These are phyloP conservation scores for Anthracocystis walkeri DNA, from an alignment of 1,284 basidiomycete species.

Conservation along the genomic window DNA sequence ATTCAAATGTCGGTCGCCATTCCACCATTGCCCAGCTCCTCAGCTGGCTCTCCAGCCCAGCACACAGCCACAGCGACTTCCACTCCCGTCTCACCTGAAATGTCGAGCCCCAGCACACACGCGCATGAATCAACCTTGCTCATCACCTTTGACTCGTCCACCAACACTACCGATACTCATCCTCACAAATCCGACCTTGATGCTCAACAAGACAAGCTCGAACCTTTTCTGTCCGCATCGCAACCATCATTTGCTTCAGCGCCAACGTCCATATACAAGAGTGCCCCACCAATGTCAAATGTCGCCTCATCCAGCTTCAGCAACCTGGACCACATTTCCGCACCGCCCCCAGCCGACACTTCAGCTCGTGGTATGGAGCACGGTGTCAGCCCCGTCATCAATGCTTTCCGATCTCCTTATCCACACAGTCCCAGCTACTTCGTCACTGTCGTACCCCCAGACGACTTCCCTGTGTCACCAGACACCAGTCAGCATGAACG, in stretches of 20 bases:
- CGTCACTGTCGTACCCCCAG: constrained; percentile 57
- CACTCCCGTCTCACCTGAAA: constrained; percentile 11
- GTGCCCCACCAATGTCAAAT: constrained; percentile 5
- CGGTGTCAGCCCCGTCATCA: constrained; percentile 42
- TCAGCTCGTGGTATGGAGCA: constrained; percentile 21
- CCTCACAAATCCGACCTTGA: background rate
- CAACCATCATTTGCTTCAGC: constrained; percentile 2
- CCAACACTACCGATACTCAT: constrained; percentile 3
- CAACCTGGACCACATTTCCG: background rate
- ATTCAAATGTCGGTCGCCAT: constrained; percentile 13
- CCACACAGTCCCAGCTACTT: constrained; percentile 49
- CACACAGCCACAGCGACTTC: constrained; percentile 2
- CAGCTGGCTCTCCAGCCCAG: background rate
- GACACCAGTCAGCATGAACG: constrained; percentile 23
- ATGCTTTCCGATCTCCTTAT: constrained; percentile 36
- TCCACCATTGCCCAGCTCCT: constrained; percentile 9
- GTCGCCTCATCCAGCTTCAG: constrained; percentile 8
- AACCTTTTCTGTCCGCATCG: constrained; percentile 3
- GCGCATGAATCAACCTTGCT: constrained; percentile 24
- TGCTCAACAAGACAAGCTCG: constrained; percentile 18
- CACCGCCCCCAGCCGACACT: background rate
- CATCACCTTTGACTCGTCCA: constrained; percentile 22
- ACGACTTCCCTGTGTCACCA: constrained; percentile 31
- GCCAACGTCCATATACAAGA: constrained; percentile 3
- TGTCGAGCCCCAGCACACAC: constrained; percentile 15